Conservation (phyloP, 441 rosid genomes). For the Brassica balearica region DNA sequence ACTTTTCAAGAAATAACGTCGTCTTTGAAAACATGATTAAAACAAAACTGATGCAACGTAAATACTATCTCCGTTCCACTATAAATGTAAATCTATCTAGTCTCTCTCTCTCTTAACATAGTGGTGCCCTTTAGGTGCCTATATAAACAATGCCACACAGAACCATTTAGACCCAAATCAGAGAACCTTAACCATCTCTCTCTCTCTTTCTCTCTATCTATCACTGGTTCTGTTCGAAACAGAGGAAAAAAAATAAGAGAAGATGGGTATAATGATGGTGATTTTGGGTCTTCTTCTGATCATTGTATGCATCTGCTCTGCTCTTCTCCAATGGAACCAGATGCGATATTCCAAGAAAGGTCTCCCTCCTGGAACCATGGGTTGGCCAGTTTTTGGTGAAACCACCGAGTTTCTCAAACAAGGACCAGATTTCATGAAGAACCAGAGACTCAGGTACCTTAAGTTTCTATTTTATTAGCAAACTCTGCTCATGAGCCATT, state of each 20-base stretch:
- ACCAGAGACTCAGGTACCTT: conserved; percentile 44
- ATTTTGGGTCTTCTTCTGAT: conserved; percentile 48
- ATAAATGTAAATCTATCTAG: too few species aligned
- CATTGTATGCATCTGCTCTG: conserved; percentile 63
- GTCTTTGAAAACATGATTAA: too few species aligned
- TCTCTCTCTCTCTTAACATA: too few species aligned
- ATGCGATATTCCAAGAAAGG: conserved; percentile 78
- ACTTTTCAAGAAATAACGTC: too few species aligned
- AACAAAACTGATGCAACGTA: too few species aligned
- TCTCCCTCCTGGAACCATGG: conserved; percentile 97
- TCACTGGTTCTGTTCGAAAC: conserved; percentile 20
- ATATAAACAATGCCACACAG: conserved; percentile 40
- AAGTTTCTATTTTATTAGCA: neutral
- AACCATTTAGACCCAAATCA: conserved; percentile 36
- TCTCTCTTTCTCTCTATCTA: neutral
- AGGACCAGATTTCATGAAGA: conserved; percentile 94
- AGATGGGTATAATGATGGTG: conserved; percentile 67
- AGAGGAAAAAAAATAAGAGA: neutral
- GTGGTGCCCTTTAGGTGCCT: conserved; percentile 21
- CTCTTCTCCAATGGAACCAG: conserved; percentile 82
- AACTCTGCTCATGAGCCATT: neutral
- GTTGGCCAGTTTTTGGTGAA: conserved; percentile 98
- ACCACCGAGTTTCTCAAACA: conserved; percentile 93
- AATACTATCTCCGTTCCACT: too few species aligned
- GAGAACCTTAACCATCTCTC: conserved; percentile 27